Evolutionary conservation across 2,329 filamentous ascomycete species (phyloP), one percentile per base, ranked within the genome.

Genomic region (Pezicula radicicola): DNA sequence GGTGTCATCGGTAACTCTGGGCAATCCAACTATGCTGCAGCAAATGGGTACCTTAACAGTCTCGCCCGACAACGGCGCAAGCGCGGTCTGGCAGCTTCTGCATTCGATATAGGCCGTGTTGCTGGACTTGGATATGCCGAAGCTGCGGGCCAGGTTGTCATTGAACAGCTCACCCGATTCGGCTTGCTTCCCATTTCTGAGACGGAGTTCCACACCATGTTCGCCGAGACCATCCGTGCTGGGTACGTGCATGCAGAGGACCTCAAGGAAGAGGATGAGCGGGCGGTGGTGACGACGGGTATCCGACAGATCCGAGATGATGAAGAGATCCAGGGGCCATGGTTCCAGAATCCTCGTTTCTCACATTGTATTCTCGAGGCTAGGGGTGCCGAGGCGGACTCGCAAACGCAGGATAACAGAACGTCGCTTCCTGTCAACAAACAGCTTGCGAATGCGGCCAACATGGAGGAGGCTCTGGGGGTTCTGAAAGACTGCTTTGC

Each of bases 11-110:
- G 69, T 2, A 65, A 65, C 40, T 18, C 36, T 4, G 69, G 66
- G 1, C 76, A 80, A 55, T 55, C 67, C 2, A 75, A 71, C 55
- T 80, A 80, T 52, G 60, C 64, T 28, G 44, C 67, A 2, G 74
- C 69, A 3, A 77, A 78, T 55, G 54, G 55, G 3, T 80, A 68
- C 62, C 71, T 79, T 67, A 57, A 56, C 7, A 57, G 57, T 1
- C 58, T 80, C 0, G 71, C 68, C 0, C 44, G 55, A 1, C 64
- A 73, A 30, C 62, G 77, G 4, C 54, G 71, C 0, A 56, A 54
- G 3, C 66, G 70, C 6, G 74, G 74, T 0, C 54, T 75, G 1
- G 63, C 69, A 3, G 75, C 55, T 2, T 72, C 70, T 0, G 65
- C 66, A 1, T 62, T 78, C 25, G 56, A 72, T 48, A 68, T 77